phyloP scores from a whole-genome alignment of 495 filamentous ascomycete species.

The Staphylotrichum longicolle region DNA sequence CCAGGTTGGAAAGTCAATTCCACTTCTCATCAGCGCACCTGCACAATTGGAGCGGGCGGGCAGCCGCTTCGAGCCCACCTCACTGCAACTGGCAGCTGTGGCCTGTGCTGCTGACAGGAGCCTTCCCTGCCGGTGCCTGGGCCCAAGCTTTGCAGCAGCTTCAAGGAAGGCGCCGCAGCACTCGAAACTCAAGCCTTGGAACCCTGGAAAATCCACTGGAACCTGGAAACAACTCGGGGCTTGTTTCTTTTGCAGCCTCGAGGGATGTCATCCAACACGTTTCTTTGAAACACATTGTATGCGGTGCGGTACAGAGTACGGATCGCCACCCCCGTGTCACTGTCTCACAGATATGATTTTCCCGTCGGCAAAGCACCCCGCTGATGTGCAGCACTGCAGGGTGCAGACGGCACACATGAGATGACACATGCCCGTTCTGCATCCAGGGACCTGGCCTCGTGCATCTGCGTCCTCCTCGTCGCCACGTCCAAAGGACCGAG shows the following conservation, averaged over 20 bases:
- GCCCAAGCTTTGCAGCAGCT: slow-evolving; percentile 14
- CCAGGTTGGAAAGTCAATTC: too few relatives aligned
- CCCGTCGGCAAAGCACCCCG: slow-evolving; percentile 15
- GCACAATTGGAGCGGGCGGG: slow-evolving; percentile 4
- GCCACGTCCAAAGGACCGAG: not conserved
- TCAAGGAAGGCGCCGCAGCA: slow-evolving; percentile 4
- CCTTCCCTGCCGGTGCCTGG: not conserved
- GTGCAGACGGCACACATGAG: not conserved
- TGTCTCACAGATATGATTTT: slow-evolving; percentile 23
- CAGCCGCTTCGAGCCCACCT: too few relatives aligned
- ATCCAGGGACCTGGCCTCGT: not conserved
- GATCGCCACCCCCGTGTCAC: slow-evolving; percentile 10
- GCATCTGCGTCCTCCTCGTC: not conserved
- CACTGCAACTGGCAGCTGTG: not conserved
- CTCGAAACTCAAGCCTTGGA: not conserved
- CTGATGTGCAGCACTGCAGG: slow-evolving; percentile 6
- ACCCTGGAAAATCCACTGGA: not conserved
- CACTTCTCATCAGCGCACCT: not conserved
- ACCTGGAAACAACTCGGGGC: too few relatives aligned
- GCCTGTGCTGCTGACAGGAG: slow-evolving; percentile 30
- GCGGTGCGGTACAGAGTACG: not conserved
- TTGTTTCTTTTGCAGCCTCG: too few relatives aligned
- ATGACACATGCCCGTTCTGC: slow-evolving; percentile 2
- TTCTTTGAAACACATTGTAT: slow-evolving; percentile 15
- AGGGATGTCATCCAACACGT: not conserved